Evolutionary conservation across 2,329 filamentous ascomycete genomes (phyloP).

Genomic region (Aspergillus ochraceus): DNA sequence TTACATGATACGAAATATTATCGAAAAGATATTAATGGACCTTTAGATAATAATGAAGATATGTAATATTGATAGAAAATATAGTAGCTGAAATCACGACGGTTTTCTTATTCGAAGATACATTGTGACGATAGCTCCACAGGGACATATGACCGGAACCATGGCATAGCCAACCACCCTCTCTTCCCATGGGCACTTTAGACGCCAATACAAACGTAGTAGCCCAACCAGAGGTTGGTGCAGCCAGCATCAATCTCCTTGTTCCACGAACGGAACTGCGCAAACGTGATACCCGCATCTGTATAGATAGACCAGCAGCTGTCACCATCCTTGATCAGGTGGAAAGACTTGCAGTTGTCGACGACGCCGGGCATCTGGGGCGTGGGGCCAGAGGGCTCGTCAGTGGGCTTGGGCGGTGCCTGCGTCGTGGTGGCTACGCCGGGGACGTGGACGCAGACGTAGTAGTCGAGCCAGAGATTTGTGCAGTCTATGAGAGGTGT

Average conservation of each 20-base stretch:
- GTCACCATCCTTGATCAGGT: conserved; percentile 9
- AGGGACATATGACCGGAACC: too few species aligned
- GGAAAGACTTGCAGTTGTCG: conserved; percentile 8
- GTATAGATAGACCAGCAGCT: conserved; percentile 9
- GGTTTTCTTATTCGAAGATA: too few species aligned
- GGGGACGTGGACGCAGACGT: conserved; percentile 14
- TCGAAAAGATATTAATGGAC: too few species aligned
- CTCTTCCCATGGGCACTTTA: too few species aligned
- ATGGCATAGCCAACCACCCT: too few species aligned
- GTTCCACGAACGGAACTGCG: conserved; percentile 13
- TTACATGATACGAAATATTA: too few species aligned
- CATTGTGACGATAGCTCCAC: too few species aligned
- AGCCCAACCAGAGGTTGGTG: conserved; percentile 13
- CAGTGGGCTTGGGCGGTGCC: neutral
- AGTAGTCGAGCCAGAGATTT: conserved; percentile 15
- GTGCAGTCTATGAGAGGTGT: conserved; percentile 14
- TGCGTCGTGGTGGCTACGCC: conserved; percentile 8
- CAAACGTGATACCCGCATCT: conserved; percentile 6
- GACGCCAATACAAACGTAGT: conserved; percentile 9
- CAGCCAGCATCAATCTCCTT: conserved; percentile 5
- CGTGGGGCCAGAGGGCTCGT: conserved; percentile 1
- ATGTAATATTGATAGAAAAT: too few species aligned
- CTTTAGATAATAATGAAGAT: too few species aligned
- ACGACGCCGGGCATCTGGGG: conserved; percentile 10
- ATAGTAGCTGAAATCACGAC: too few species aligned